Evolutionary conservation across 768 basidiomycete genomes (phyloP).

Genomic region (Mrakia frigida): DNA sequence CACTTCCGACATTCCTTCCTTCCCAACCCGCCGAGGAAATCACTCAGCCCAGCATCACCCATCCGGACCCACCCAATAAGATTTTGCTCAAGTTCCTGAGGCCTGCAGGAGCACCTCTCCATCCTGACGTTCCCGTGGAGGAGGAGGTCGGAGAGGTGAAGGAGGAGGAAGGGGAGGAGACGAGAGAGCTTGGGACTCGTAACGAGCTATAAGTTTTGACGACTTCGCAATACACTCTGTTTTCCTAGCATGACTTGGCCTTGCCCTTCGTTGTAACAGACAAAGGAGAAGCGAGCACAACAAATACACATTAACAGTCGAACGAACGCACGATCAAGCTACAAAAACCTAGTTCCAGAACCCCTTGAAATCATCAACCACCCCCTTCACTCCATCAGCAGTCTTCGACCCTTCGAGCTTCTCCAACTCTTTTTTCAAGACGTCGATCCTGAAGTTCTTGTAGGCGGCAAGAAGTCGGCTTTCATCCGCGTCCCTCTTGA

Average conservation of each 20-base stretch:
- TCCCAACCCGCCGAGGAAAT: neutral
- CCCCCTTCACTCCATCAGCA: neutral
- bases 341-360: constrained; percentile 4
- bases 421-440: constrained; percentile 3
- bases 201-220: too few relatives aligned
- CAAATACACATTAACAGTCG: too few relatives aligned
- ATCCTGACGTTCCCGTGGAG: neutral
- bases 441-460: constrained; percentile 1
- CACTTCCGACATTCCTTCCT: neutral
- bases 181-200: too few relatives aligned
- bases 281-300: too few relatives aligned
- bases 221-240: too few relatives aligned
- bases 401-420: neutral
- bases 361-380: neutral
- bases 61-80: constrained; percentile 6
- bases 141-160: too few relatives aligned
- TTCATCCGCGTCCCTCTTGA: neutral
- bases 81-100: constrained; percentile 20
- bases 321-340: too few relatives aligned
- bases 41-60: neutral
- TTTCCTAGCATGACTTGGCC: too few relatives aligned
- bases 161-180: too few relatives aligned
- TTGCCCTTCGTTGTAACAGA: too few relatives aligned
- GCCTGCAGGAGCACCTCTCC: neutral
- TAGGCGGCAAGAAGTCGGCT: constrained; percentile 1